Percentiles rank a stretch among this genome's conserved stretches.
These are phyloP conservation scores for Lachancea nothofagi DNA, from an alignment of 805 yeast genomes.

Conservation along the genomic window DNA sequence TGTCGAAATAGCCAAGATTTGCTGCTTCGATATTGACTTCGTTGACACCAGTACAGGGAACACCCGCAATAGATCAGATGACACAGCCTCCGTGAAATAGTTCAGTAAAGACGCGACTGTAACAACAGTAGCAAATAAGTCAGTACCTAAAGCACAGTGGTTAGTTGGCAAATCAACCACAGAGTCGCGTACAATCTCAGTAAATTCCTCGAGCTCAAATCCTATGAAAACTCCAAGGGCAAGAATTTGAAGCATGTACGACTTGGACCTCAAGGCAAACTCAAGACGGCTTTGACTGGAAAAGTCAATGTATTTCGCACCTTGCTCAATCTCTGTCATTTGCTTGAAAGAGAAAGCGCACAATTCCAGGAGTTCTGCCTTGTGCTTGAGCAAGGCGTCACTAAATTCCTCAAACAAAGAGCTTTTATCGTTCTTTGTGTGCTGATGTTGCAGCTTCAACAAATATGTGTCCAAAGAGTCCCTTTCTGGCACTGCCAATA, in stretches of 20 bases:
- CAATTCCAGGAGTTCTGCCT: constrained; percentile 10
- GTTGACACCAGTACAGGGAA: constrained; percentile 53
- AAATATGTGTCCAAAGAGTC: constrained; percentile 10
- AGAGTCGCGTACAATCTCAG: constrained; percentile 40
- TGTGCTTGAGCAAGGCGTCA: constrained; percentile 34
- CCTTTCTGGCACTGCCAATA: constrained; percentile 12
- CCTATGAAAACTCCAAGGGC: constrained; percentile 35
- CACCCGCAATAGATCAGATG: constrained; percentile 34
- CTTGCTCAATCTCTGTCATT: constrained; percentile 43
- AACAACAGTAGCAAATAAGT: constrained; percentile 46
- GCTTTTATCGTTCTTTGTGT: constrained; percentile 16
- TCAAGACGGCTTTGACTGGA: constrained; percentile 44
- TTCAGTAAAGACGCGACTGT: constrained; percentile 54
- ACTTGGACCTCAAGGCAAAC: constrained; percentile 50
- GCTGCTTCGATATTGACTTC: constrained; percentile 41
- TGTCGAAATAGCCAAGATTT: constrained; percentile 49
- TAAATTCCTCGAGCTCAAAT: constrained; percentile 43
- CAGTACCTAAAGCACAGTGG: constrained; percentile 44
- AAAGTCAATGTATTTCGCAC: constrained; percentile 50
- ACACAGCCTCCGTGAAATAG: constrained; percentile 31
- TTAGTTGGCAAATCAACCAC: constrained; percentile 49
- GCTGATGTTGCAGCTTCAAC: constrained; percentile 11
- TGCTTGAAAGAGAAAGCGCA: constrained; percentile 20
- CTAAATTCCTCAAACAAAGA: constrained; percentile 32
- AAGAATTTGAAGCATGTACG: constrained; percentile 54